A percentile compares a stretch with the other conserved stretches of the same genome.
Conservation (phyloP, 2,329 filamentous ascomycete genomes). For the Arthrobotrys musiformis region DNA sequence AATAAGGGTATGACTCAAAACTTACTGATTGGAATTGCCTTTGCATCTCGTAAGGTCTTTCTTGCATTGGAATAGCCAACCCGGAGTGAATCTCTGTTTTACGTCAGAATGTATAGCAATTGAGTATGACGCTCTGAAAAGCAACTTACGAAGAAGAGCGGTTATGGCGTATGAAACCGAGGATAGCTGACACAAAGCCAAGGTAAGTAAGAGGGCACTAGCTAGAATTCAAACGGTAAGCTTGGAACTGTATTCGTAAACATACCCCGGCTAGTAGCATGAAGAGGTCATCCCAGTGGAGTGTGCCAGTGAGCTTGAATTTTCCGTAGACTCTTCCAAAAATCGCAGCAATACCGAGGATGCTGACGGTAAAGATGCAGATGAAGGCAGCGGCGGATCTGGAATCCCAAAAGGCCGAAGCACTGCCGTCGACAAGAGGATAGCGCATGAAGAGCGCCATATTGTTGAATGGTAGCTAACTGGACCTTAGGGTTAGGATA, state of each 20-base stretch:
- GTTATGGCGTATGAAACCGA: slow-evolving; percentile 16
- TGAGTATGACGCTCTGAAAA: not conserved
- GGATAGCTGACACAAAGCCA: not conserved
- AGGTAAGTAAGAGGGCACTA: too few relatives aligned
- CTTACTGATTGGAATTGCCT: slow-evolving; percentile 13
- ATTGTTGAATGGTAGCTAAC: not conserved
- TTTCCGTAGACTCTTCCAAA: slow-evolving; percentile 4
- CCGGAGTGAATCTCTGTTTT: slow-evolving; percentile 35
- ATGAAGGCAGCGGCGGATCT: slow-evolving; percentile 5
- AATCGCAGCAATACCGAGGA: slow-evolving; percentile 14
- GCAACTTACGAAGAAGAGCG: slow-evolving; percentile 23
- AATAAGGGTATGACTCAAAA: not conserved
- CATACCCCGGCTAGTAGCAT: slow-evolving; percentile 34
- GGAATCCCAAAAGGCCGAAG: slow-evolving; percentile 19
- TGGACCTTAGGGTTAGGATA: too few relatives aligned
- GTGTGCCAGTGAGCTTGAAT: not conserved
- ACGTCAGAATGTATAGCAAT: not conserved
- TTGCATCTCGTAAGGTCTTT: slow-evolving; percentile 23
- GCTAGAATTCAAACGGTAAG: too few relatives aligned
- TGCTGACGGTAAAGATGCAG: slow-evolving; percentile 11
- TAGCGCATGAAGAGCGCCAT: slow-evolving; percentile 3
- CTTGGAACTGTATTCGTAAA: not conserved
- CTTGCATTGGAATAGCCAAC: slow-evolving; percentile 28
- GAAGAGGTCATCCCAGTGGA: slow-evolving; percentile 31
- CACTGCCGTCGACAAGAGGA: not conserved